Conservation (phyloP, 208 protist genomes). For the Wallacemonas sp. region DNA sequence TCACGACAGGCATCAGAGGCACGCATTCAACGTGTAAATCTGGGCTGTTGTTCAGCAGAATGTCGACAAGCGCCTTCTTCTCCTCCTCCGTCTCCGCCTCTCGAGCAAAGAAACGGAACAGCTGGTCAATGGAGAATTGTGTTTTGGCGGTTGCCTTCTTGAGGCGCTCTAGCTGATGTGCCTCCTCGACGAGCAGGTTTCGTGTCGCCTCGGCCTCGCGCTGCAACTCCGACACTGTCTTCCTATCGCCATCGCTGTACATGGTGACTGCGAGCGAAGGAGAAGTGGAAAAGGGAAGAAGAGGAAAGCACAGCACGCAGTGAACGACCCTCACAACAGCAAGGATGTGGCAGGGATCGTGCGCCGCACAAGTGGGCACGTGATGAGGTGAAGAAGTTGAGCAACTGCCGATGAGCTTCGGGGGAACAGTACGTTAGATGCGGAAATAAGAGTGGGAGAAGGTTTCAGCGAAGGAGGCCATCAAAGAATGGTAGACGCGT, state of each 20-base stretch:
- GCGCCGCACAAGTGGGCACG: too few relatives aligned
- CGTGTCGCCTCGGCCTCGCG: conserved; percentile 64
- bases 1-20: conserved; percentile 67
- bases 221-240: conserved; percentile 85
- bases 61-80: conserved; percentile 52
- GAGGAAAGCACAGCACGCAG: too few relatives aligned
- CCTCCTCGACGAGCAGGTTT: conserved; percentile 64
- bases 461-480: too few relatives aligned
- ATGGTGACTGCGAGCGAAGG: conserved; percentile 23
- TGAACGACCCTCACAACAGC: too few relatives aligned
- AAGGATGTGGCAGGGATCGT: too few relatives aligned
- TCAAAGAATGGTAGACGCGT: too few relatives aligned
- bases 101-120: conserved; percentile 77
- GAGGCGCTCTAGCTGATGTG: conserved; percentile 57
- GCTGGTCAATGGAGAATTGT: conserved; percentile 70
- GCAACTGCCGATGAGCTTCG: too few relatives aligned
- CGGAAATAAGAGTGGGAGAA: too few relatives aligned
- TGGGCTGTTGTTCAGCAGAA: conserved; percentile 57
- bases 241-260: conserved; percentile 85
- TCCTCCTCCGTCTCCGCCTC: conserved; percentile 67
- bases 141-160: conserved; percentile 62
- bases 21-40: conserved; percentile 65
- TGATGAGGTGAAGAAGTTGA: too few relatives aligned
- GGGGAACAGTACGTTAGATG: too few relatives aligned
- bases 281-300: conserved; percentile 1